Evolutionary conservation across 1,284 basidiomycete species (phyloP), one percentile per base, ranked within the genome.

Genomic region (Gomphus sp.): DNA sequence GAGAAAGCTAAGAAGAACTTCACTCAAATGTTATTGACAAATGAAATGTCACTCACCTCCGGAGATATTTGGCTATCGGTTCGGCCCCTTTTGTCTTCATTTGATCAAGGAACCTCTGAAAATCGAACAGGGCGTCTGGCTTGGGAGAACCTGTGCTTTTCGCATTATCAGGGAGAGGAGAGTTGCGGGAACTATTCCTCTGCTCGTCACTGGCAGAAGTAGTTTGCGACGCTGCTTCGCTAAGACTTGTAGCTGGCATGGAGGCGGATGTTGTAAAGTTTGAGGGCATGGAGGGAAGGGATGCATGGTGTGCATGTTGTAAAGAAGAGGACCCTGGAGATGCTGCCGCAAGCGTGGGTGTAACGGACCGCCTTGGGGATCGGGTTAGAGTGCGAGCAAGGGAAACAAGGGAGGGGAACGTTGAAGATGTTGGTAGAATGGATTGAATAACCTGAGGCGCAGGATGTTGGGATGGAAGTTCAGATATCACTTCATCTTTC

Each of bases 71-170:
- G 49, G 89, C 92, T 22, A 96, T 89, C 3, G 92, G 90, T 59
- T 96, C 94, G 6, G 93, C 91, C 54, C 80, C 76, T 69, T 84
- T 87, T 58, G 78, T 74, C 72, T 93, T 89, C 80, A 98, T 90
- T 72, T 98, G 93, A 68, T 93, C 91, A 63, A 97, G 73, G 70
- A 98, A 97, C 58, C 76, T 80, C 69, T 91, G 90, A 67, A 93
- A 93, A 70, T 93, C 91, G 64, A 93, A 93, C 28, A 75, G 74
- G 34, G 31, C 43, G 10, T 59, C 58, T 47, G 43, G 14, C 47
- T 55, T 37, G 37, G 52, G 58, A 37, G 52, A 41, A 22, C 16
- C 33, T 28, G 52, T 44, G 14, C 37, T 25, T 39, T 8, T 53
- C 16, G 25, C 25, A 14, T 3, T 36, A 50, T 50, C 49, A 16